Base-by-base conservation (phyloP, 192 early-diverging fungal genomes). In the Ramicandelaber brevisporus region DNA sequence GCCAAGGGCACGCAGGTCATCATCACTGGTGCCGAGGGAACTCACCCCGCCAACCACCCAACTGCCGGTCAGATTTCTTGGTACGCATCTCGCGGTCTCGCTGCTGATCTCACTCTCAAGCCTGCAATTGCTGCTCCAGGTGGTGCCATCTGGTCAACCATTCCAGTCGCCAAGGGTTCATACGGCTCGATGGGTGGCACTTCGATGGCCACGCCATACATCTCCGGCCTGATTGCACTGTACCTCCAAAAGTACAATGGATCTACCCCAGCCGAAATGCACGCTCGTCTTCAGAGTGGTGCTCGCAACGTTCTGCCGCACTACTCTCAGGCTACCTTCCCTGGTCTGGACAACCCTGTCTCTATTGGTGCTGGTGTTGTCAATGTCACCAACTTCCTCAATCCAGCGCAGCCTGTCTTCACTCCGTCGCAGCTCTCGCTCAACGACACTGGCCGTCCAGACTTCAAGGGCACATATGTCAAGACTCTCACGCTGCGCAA, bases 341-440 rank as follows among this genome's bases (percentile, higher is more conserved):
- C 37, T 18, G n/a, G n/a, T n/a, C n/a, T n/a, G n/a, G 56, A 62
- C 15, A 47, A 62, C 2, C 48, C 62, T 5, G 48, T 57, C 39
- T 53, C 43, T 26, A 67, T 70, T 37, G 78, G 78, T 5, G 56
- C 55, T 30, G 77, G 77, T 20, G 33, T 78, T 14, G 46, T 81
- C 19, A 56, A 75, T 46, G 36, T 71, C 21, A 44, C 37, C 18
- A 25, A 47, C 15, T 55, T 72, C 3, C n/a, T 75, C 21, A 29
- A 16, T 42, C 53, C 14, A 31, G 51, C 5, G 8, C 46, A 0
- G 42, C 70, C 17, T 39, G 41, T 3, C 70, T 71, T 1, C 40
- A 48, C 18, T 46, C 52, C 16, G 33, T 70, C 23, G 43, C 50
- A 14, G n/a, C n/a, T n/a, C n/a, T n/a, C n/a, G n/a, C 35, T 70